Evolutionary conservation across 768 basidiomycete genomes (phyloP).

Genomic region (Termitomyces sp.): DNA sequence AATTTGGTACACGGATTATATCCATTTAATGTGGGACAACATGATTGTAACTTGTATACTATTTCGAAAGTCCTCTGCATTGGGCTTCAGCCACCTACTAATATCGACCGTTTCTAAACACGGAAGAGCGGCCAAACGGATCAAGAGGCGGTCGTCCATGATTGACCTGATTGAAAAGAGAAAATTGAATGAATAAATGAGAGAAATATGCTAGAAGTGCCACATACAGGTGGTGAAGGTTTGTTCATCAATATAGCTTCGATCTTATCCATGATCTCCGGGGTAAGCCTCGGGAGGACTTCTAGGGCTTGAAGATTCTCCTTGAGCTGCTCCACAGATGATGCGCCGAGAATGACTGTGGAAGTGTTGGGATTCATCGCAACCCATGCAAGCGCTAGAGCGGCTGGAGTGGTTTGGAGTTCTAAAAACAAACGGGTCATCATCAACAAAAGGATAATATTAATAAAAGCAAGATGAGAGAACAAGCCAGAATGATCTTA

Average conservation of each 20-base stretch:
- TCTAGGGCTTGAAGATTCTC: slow-evolving; percentile 34
- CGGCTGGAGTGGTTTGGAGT: slow-evolving; percentile 44
- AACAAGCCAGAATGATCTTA: slow-evolving; percentile 10
- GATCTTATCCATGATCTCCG: slow-evolving; percentile 55
- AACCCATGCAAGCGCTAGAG: slow-evolving; percentile 79
- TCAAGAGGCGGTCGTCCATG: slow-evolving; percentile 4
- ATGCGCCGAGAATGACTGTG: slow-evolving; percentile 67
- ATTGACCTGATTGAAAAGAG: not conserved
- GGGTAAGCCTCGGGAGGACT: slow-evolving; percentile 61
- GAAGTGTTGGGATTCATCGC: slow-evolving; percentile 67
- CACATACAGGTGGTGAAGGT: slow-evolving; percentile 29
- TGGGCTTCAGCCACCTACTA: not conserved
- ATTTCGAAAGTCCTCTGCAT: not conserved
- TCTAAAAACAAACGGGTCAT: slow-evolving; percentile 15
- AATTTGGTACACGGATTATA: slow-evolving; percentile 52
- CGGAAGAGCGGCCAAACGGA: not conserved
- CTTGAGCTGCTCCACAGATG: slow-evolving; percentile 55
- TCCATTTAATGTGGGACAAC: slow-evolving; percentile 19
- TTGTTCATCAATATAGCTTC: slow-evolving; percentile 56
- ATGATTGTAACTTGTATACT: not conserved
- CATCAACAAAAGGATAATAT: not conserved
- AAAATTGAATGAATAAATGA: not conserved
- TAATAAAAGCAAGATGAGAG: not conserved
- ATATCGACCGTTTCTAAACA: not conserved
- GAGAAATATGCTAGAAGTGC: not conserved